Conservation (phyloP, 2,329 filamentous ascomycete genomes). For the Beauveria caledonica region DNA sequence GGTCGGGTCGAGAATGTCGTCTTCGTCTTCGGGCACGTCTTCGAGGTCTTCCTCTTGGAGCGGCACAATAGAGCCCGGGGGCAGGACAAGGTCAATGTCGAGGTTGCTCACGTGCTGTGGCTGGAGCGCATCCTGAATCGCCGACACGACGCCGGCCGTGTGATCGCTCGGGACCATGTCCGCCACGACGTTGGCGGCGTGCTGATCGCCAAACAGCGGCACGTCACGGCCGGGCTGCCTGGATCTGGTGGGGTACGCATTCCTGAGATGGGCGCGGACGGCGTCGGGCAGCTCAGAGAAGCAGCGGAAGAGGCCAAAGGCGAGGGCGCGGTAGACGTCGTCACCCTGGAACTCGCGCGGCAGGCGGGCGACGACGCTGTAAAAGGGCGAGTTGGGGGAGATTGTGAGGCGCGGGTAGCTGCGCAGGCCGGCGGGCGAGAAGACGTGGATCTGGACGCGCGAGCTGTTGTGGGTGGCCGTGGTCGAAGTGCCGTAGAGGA, state of each 20-base stretch:
- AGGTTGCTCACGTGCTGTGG: slow-evolving; percentile 77
- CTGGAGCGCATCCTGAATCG: slow-evolving; percentile 67
- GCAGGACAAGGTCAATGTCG: slow-evolving; percentile 81
- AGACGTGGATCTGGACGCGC: slow-evolving; percentile 88
- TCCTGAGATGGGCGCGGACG: slow-evolving; percentile 64
- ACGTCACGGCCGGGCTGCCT: slow-evolving; percentile 52
- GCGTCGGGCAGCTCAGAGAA: slow-evolving; percentile 76
- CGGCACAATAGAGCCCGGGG: slow-evolving; percentile 65
- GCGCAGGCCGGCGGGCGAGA: slow-evolving; percentile 79
- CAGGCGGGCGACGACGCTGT: slow-evolving; percentile 80
- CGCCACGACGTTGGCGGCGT: slow-evolving; percentile 84
- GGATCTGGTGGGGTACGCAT: slow-evolving; percentile 43
- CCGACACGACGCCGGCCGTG: slow-evolving; percentile 60
- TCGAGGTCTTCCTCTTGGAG: slow-evolving; percentile 52
- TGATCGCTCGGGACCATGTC: slow-evolving; percentile 78
- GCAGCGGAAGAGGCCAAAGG: slow-evolving; percentile 90
- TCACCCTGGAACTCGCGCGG: slow-evolving; percentile 93
- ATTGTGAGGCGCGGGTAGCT: slow-evolving; percentile 88
- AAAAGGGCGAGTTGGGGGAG: slow-evolving; percentile 85
- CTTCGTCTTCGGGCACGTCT: slow-evolving; percentile 52
- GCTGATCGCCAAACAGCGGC: slow-evolving; percentile 76
- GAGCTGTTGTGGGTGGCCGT: slow-evolving; percentile 82
- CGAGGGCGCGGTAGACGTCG: slow-evolving; percentile 82
- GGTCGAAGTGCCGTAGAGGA: slow-evolving; percentile 89
- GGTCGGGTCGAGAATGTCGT: slow-evolving; percentile 56